Evolutionary conservation across 345 rosid genomes (phyloP), one percentile per base, ranked within the genome.

Genomic region (Syzygium oleosum): DNA sequence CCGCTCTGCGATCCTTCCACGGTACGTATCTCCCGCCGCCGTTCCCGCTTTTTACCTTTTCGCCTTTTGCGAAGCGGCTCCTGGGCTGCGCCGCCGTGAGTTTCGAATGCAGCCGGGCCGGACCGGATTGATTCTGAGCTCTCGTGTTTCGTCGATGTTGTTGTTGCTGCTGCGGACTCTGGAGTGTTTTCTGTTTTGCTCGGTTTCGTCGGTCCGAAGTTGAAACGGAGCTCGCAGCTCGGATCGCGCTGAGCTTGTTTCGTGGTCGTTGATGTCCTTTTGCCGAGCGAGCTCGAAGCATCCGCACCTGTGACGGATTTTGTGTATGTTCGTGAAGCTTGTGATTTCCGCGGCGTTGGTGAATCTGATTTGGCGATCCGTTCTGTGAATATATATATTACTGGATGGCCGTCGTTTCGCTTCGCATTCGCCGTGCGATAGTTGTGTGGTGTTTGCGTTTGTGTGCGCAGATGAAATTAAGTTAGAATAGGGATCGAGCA

Each of bases 1-100:
- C 94, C 54, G 90, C 91, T 89, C 93, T 95, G 86, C 96, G 95
- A 89, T 96, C 97, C 84, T 90, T 94, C 86, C 93, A 88, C 87
- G 91, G 99, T 98, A 89, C 89, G 87, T 85, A 46, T 84, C 84
- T 86, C 87, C 46, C 46, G 46, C 46, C 46, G 46, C 46, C 46
- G 7, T 43, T 6, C 46, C 46, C 46, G 46, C 46, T 43, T 43
- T 6, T 6, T 41, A 5, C 51, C 9, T 84, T 84, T 23, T 25
- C 56, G 22, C 56, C 56, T 53, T 6, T 0, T 6, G 46, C 46
- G 59, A 55, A 55, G 59, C 59, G 46, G 46, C 46, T 59, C 21
- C 23, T 22, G 5, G 23, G 12, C 80, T 19, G 80, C 80, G 61
- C n/a, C n/a, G 5, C 6, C n/a, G 12, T 4, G n/a, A 23, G 61